phyloP scores from a whole-genome alignment of 1,284 basidiomycete genomes.

The Trichosporon faecale region DNA sequence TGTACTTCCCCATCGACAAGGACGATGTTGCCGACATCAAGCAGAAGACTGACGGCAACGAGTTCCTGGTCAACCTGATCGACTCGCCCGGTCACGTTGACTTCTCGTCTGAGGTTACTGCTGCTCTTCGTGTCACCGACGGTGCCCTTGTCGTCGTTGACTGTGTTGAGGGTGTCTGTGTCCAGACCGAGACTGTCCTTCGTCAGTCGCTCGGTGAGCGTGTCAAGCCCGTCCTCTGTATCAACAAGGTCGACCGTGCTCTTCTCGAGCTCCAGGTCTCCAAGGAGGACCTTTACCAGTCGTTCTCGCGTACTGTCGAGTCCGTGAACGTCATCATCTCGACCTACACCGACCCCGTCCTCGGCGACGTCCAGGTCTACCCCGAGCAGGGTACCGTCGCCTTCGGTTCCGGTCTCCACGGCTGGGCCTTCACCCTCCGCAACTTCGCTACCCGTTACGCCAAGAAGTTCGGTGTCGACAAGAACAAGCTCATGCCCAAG shows the following conservation, averaged over 20 bases:
- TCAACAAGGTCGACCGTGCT: conserved; percentile 99
- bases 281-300: conserved; percentile 97
- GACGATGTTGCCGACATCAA: conserved; percentile 80
- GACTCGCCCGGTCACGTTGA: conserved; percentile 99
- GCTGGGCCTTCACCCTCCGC: conserved; percentile 99
- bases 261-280: conserved; percentile 96
- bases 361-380: conserved; percentile 99
- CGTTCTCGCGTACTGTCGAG: conserved; percentile 96
- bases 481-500: conserved; percentile 96
- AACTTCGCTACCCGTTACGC: conserved; percentile 94
- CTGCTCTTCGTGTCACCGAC: conserved; percentile 98
- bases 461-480: conserved; percentile 99
- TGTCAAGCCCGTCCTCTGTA: conserved; percentile 99
- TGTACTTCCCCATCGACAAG: conserved; percentile 97
- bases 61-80: conserved; percentile 99
- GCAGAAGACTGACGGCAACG: conserved; percentile 89
- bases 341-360: conserved; percentile 89
- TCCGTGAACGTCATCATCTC: conserved; percentile 98
- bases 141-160: conserved; percentile 98
- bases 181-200: conserved; percentile 98
- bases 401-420: conserved; percentile 98
- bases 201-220: conserved; percentile 97
- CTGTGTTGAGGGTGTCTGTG: conserved; percentile 99
- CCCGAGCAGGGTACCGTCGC: conserved; percentile 98
- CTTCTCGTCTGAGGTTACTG: conserved; percentile 99